Evolutionary conservation across 805 yeast species (phyloP).

Genomic region (Wickerhamiella nectarea): DNA sequence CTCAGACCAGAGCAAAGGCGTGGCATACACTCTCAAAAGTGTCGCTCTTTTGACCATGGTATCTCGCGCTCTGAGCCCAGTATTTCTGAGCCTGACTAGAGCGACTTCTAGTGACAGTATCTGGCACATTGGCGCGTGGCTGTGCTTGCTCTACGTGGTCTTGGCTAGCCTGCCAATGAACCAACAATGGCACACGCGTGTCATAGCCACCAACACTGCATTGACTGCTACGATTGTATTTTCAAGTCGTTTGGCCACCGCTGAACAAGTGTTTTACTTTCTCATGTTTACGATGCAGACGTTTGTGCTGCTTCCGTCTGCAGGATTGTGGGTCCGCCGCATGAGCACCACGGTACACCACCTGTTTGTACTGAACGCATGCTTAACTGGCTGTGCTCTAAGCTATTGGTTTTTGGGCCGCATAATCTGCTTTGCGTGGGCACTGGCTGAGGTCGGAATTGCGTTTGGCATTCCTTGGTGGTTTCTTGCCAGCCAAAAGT

Average conservation of each 20-base stretch:
- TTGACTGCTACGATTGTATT: constrained; percentile 77
- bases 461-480: constrained; percentile 51
- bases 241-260: constrained; percentile 70
- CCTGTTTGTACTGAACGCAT: constrained; percentile 17
- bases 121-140: constrained; percentile 81
- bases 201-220: constrained; percentile 67
- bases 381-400: constrained; percentile 2
- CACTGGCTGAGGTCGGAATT: constrained; percentile 31
- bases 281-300: constrained; percentile 58
- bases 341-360: constrained; percentile 22
- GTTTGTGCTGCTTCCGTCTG: constrained; percentile 59
- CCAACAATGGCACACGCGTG: constrained; percentile 31
- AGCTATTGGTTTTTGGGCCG: background rate
- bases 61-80: constrained; percentile 72
- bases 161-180: constrained; percentile 54
- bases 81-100: constrained; percentile 70
- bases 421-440: constrained; percentile 30
- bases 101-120: constrained; percentile 89
- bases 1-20: constrained; percentile 2
- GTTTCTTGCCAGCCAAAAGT: constrained; percentile 57
- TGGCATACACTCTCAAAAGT: constrained; percentile 38
- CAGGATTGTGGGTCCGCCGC: constrained; percentile 45
- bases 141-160: constrained; percentile 54
- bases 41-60: constrained; percentile 55
- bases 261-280: constrained; percentile 71